Evolutionary conservation across 2,329 filamentous ascomycete species (phyloP).

Genomic region (Phialocephala sp.): DNA sequence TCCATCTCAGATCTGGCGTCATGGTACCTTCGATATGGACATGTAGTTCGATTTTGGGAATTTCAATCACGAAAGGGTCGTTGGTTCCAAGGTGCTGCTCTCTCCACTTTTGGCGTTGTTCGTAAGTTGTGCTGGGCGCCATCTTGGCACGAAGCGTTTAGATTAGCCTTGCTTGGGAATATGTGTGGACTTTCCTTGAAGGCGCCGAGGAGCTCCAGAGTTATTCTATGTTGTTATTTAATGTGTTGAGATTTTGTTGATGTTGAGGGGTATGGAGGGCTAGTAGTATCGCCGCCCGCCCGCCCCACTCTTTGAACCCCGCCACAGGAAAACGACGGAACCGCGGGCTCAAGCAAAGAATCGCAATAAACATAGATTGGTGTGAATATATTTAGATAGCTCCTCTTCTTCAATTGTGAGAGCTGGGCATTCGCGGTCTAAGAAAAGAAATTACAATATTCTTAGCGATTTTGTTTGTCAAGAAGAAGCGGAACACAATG

Average conservation of each 20-base stretch:
- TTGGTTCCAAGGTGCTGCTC: slow-evolving; percentile 17
- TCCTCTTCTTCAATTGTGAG: no score
- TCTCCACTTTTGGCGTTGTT: slow-evolving; percentile 25
- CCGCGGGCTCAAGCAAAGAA: no score
- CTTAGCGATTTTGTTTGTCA: no score
- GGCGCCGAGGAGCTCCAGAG: neutral
- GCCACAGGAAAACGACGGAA: no score
- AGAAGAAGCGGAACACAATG: no score
- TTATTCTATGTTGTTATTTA: neutral
- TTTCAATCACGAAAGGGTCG: slow-evolving; percentile 58
- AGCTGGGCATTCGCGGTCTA: no score
- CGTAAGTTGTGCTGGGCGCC: slow-evolving; percentile 19
- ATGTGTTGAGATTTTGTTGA: neutral
- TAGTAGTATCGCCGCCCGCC: no score
- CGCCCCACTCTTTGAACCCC: no score
- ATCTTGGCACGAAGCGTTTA: neutral
- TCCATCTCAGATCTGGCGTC: slow-evolving; percentile 70
- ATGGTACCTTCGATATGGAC: slow-evolving; percentile 79
- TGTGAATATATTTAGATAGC: no score
- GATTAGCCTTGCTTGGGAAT: neutral
- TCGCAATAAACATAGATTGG: no score
- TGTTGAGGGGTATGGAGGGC: neutral
- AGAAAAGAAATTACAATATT: no score
- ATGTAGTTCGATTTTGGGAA: slow-evolving; percentile 83
- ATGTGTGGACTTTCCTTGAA: neutral